A percentile compares a stretch with the other conserved stretches of the same genome.
These are phyloP conservation scores for Auricularia heimuer DNA, from an alignment of 768 basidiomycete genomes.

Conservation along the genomic window DNA sequence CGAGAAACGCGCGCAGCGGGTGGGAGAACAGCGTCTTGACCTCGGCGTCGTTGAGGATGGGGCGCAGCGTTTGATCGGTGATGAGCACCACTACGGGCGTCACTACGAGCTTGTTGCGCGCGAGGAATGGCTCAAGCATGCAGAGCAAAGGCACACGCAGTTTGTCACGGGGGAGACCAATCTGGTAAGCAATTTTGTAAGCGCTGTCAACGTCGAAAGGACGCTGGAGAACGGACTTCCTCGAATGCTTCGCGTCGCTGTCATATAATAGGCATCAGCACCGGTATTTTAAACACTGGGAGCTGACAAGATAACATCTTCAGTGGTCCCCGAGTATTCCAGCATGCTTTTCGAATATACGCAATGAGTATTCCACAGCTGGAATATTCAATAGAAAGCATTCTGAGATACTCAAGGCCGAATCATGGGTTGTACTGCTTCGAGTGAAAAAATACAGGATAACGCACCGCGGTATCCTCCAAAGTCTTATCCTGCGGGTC, in stretches of 20 bases:
- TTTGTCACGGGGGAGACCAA: constrained; percentile 69
- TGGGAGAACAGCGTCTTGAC: constrained; percentile 79
- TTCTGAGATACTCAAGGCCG: background rate
- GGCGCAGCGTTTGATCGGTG: constrained; percentile 65
- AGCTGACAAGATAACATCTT: too few relatives aligned
- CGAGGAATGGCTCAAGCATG: constrained; percentile 68
- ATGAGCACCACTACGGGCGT: constrained; percentile 84
- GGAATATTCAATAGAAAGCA: background rate
- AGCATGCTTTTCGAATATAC: too few relatives aligned
- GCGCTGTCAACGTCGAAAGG: too few relatives aligned
- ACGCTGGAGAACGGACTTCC: constrained; percentile 43
- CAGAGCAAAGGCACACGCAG: constrained; percentile 66
- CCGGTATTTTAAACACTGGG: background rate
- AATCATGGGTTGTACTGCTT: constrained; percentile 17
- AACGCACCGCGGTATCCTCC: constrained; percentile 67
- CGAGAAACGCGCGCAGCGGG: constrained; percentile 65
- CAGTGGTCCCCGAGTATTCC: too few relatives aligned
- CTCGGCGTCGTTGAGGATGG: constrained; percentile 69
- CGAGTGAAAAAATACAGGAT: too few relatives aligned
- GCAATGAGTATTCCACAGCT: too few relatives aligned
- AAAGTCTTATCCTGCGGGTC: constrained; percentile 56
- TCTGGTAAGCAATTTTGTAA: constrained; percentile 31
- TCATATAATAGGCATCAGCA: background rate
- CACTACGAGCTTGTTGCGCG: constrained; percentile 62
- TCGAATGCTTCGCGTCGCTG: constrained; percentile 85